These are phyloP conservation scores for Discostella stelligera DNA, from an alignment of 352 stramenopile genomes.

Conservation along the genomic window DNA sequence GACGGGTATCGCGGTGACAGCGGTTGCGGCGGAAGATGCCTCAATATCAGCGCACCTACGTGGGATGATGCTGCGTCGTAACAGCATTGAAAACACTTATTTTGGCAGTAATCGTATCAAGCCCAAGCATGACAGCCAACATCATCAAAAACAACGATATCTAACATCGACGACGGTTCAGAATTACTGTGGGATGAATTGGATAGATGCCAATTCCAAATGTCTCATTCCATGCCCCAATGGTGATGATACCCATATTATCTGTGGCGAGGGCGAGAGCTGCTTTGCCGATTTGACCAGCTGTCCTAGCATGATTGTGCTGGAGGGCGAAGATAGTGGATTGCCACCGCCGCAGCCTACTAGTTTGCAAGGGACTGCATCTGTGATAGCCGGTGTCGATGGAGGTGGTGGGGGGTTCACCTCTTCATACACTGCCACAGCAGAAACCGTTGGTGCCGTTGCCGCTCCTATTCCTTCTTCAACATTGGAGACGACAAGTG, in stretches of 20 bases:
- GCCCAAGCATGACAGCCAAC: neutral
- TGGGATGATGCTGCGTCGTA: neutral
- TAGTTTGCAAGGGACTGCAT: conserved; percentile 8
- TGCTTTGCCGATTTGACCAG: conserved; percentile 48
- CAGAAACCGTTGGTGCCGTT: too few relatives aligned
- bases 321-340: neutral
- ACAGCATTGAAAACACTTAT: neutral
- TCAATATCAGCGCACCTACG: neutral
- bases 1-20: neutral
- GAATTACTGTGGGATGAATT: conserved; percentile 50
- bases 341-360: conserved; percentile 13
- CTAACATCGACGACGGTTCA: conserved; percentile 15
- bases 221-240: conserved; percentile 32
- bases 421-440: neutral
- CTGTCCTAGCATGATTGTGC: conserved; percentile 31
- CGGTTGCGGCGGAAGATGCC: neutral
- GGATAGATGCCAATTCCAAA: conserved; percentile 30
- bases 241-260: conserved; percentile 8
- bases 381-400: neutral
- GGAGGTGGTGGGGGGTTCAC: neutral
- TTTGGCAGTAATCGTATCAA: neutral
- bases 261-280: conserved; percentile 24
- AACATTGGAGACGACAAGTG: too few relatives aligned
- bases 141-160: neutral
- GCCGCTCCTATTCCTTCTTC: too few relatives aligned